Conservation (phyloP, 768 basidiomycete species). For the Paxillus rubicundulus region DNA sequence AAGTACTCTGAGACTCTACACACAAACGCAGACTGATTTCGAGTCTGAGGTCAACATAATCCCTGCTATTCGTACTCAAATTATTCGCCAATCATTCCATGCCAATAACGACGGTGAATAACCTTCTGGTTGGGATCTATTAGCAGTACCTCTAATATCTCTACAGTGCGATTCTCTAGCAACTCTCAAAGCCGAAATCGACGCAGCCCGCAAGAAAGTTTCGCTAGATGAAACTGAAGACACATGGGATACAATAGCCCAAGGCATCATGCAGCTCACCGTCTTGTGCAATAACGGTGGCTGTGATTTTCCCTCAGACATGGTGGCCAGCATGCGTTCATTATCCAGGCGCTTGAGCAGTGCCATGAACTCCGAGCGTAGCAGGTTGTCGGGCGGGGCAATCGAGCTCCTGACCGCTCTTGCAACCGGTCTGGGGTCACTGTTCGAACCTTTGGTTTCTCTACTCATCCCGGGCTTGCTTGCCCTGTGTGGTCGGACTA, state of each 20-base stretch:
- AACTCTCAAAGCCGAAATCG: constrained; percentile 39
- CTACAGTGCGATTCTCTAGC: constrained; percentile 32
- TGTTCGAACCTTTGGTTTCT: constrained; percentile 67
- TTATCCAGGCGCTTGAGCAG: constrained; percentile 52
- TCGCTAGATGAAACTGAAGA: constrained; percentile 69
- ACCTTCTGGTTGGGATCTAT: accelerated
- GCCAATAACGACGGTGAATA: constrained; percentile 30
- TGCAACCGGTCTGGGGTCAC: constrained; percentile 52
- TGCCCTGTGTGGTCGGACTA: constrained; percentile 65
- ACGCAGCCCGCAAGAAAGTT: constrained; percentile 40
- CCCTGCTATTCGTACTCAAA: not conserved
- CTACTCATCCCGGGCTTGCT: constrained; percentile 69
- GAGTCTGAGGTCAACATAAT: constrained; percentile 4
- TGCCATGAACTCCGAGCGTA: constrained; percentile 71
- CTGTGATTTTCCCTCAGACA: constrained; percentile 48
- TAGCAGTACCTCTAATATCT: not conserved
- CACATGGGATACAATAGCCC: constrained; percentile 69
- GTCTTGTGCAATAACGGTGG: constrained; percentile 51
- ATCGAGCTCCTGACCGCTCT: constrained; percentile 58
- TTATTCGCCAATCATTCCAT: constrained; percentile 13
- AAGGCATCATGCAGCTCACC: constrained; percentile 46
- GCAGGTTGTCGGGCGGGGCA: constrained; percentile 64
- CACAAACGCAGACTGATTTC: too few relatives aligned
- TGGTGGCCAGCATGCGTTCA: constrained; percentile 50
- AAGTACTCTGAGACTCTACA: too few relatives aligned